Percentiles rank a stretch among this genome's conserved stretches.
Evolutionary conservation across 2,329 filamentous ascomycete species (phyloP).

Genomic region (Byssoonygena ceratinophila): DNA sequence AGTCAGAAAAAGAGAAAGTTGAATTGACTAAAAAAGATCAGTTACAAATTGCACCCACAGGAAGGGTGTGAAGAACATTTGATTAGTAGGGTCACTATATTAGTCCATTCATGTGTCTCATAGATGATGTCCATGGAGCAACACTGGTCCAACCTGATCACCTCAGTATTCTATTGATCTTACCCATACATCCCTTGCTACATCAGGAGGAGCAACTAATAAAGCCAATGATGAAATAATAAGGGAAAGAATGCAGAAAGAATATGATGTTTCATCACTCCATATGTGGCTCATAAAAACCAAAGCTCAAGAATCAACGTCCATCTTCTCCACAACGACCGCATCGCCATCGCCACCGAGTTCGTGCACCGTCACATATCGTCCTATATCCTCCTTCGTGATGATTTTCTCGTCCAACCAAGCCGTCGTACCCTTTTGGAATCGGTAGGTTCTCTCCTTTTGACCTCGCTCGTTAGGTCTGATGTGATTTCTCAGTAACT

Average conservation of each 20-base stretch:
- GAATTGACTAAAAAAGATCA: too few species aligned
- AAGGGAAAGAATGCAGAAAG: neutral
- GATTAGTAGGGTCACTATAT: too few species aligned
- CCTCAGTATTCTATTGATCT: neutral
- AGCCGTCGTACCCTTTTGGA: constrained; percentile 83
- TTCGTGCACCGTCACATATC: constrained; percentile 87
- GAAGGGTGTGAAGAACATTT: too few species aligned
- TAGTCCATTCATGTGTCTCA: too few species aligned
- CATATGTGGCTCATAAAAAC: neutral
- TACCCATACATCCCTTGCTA: too few species aligned
- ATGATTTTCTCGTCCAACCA: constrained; percentile 95
- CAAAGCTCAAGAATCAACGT: constrained; percentile 42
- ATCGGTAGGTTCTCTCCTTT: constrained; percentile 90
- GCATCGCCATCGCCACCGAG: constrained; percentile 57
- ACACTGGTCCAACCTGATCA: too few species aligned
- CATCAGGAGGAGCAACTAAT: too few species aligned
- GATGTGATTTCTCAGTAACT: constrained; percentile 79
- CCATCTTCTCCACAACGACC: constrained; percentile 53
- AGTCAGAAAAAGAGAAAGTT: too few species aligned
- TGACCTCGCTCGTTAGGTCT: constrained; percentile 81
- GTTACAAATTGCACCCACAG: too few species aligned
- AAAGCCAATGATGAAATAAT: neutral
- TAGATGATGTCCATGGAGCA: too few species aligned
- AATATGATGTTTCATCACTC: neutral
- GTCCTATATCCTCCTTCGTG: constrained; percentile 82